Conservation (phyloP, 305 asterid genomes). For the Fraxinus nigra region DNA sequence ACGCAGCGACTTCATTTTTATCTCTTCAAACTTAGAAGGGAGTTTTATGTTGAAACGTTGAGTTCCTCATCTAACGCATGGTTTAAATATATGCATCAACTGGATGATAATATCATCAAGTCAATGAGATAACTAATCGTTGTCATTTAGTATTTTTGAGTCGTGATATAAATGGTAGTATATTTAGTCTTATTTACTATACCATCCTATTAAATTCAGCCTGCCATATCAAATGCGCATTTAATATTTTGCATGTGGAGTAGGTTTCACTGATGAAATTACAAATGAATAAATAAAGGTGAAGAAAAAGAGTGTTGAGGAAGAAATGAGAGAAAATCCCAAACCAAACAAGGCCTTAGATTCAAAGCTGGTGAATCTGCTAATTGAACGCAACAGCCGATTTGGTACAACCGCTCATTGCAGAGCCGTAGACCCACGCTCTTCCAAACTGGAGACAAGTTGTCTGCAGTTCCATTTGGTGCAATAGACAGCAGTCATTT, state of each 20-base stretch:
- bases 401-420: slow-evolving; percentile 4
- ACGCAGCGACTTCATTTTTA: background rate
- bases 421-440: background rate
- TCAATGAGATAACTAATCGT: background rate
- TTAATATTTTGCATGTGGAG: background rate
- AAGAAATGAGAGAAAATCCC: background rate
- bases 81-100: too few relatives aligned
- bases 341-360: background rate
- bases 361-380: background rate
- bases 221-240: background rate
- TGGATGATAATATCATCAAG: too few relatives aligned
- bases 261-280: background rate
- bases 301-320: background rate
- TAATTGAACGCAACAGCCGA: slow-evolving; percentile 1
- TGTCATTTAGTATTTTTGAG: background rate
- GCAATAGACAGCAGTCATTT: background rate
- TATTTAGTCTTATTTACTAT: background rate
- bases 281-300: background rate
- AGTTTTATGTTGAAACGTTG: too few relatives aligned
- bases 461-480: background rate
- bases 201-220: background rate
- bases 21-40: background rate
- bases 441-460: background rate
- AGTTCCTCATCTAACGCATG: background rate
- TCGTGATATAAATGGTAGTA: background rate